These are phyloP conservation scores for Ganoderma sinense DNA, from an alignment of 1,284 basidiomycete species.

Conservation along the genomic window DNA sequence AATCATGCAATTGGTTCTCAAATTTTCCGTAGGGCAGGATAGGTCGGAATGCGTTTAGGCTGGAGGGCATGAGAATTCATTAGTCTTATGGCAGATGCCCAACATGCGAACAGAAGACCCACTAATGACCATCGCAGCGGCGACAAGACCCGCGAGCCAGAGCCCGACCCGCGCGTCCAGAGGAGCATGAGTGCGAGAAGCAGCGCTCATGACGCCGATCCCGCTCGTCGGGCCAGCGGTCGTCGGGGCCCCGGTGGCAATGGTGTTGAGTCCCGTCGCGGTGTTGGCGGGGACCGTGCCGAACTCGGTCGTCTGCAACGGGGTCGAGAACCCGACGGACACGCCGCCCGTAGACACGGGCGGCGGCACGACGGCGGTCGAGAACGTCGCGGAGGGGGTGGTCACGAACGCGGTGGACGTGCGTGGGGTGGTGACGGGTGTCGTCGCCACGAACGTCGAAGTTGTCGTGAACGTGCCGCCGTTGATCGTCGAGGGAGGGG, in stretches of 20 bases:
- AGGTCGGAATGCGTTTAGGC: neutral
- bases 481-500: slow-evolving; percentile 22
- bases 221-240: neutral
- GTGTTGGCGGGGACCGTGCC: neutral
- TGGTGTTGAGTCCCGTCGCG: neutral
- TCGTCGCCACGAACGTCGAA: neutral
- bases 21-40: neutral
- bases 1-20: neutral
- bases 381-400: neutral
- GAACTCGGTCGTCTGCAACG: neutral
- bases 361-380: neutral
- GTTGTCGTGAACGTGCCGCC: slow-evolving; percentile 4
- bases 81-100: neutral
- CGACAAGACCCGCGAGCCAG: neutral
- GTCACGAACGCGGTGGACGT: slow-evolving; percentile 7
- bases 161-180: neutral
- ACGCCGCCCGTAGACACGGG: neutral
- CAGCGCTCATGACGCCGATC: neutral
- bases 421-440: neutral
- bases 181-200: neutral
- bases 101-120: neutral
- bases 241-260: neutral
- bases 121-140: neutral
- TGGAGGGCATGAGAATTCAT: neutral
- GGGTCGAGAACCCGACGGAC: neutral